Base-by-base conservation (phyloP, 1,284 basidiomycete genomes). In the Dichomitus squalens region DNA sequence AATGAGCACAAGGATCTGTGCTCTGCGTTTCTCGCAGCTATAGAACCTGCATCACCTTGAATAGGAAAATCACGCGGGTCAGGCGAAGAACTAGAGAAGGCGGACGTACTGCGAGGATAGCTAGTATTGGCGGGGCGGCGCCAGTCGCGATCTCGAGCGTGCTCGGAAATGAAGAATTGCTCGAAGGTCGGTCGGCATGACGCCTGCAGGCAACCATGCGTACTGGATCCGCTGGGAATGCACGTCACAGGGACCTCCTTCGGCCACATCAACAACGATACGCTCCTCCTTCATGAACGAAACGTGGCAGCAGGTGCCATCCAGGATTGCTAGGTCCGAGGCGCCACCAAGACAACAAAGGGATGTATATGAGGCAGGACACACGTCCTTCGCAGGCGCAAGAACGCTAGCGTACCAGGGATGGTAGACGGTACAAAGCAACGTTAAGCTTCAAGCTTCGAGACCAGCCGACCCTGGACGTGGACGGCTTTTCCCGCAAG, bases 11-110 rank as follows among this genome's bases (percentile, higher is more conserved):
- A 9, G 21, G 41, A 53, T 53, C 29, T 6, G 12, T 34, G 20
- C 9, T 50, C n/a, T 16, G 23, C 18, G 11, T 43, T 12, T 9
- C 18, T 34, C 31, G 31, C 20, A 38, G 48, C 48, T 49, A 48
- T 31, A 16, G 20, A 50, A 35, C 40, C 40, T 38, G 21, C 9
- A 11, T 40, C 20, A 14, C 7, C 48, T 33, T 31, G 11, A n/a
- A 48, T 34, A 34, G 54, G 40, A 41, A 55, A 27, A 31, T 55
- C 54, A 55, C 27, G 40, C 11, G 48, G 54, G 49, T 29, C 33
- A 39, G 16, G 40, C 20, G 25, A 20, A 41, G 49, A 38, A 11
- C 18, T 16, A 43, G 29, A 14, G 33, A 43, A 31, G n/a, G 33
- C 20, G 48, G 36, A 44, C 54, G 41, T 44, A 51, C 49, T 50